Percentiles rank a stretch among this genome's conserved stretches.
Conservation (phyloP, 345 rosid genomes). For the Leavenworthia alabamica region DNA sequence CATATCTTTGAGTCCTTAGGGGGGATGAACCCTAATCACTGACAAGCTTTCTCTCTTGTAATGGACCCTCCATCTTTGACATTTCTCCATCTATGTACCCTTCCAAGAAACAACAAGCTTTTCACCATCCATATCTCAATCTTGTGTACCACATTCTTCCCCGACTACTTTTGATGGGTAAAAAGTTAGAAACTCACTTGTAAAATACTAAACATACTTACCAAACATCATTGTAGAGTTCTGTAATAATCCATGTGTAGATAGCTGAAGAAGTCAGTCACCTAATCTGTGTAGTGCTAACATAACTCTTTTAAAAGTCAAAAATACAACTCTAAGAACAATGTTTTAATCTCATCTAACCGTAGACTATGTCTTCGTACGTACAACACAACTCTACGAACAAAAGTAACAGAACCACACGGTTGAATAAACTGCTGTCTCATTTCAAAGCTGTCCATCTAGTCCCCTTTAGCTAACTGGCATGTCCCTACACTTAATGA, state of each 20-base stretch:
- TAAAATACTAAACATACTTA: too few species aligned
- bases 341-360: background rate
- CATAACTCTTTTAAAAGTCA: constrained; percentile 7
- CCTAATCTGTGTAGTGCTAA: constrained; percentile 1
- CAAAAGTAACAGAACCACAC: constrained; percentile 32
- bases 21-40: constrained; percentile 31
- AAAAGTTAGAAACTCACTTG: background rate
- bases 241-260: background rate
- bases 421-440: constrained; percentile 23
- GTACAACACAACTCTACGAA: constrained; percentile 37
- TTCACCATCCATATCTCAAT: constrained; percentile 24
- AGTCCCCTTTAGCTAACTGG: constrained; percentile 32
- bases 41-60: constrained; percentile 4
- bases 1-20: constrained; percentile 22
- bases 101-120: constrained; percentile 16
- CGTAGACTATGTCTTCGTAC: constrained; percentile 46
- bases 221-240: background rate
- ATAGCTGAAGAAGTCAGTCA: constrained; percentile 6
- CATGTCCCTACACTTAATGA: constrained; percentile 49
- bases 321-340: background rate
- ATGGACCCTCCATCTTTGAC: constrained; percentile 32
- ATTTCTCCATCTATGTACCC: constrained; percentile 27
- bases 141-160: constrained; percentile 27
- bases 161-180: constrained; percentile 4
- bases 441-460: constrained; percentile 23